These are phyloP conservation scores for Gleditsia sinensis DNA, from an alignment of 306 rosid species.

Conservation along the genomic window DNA sequence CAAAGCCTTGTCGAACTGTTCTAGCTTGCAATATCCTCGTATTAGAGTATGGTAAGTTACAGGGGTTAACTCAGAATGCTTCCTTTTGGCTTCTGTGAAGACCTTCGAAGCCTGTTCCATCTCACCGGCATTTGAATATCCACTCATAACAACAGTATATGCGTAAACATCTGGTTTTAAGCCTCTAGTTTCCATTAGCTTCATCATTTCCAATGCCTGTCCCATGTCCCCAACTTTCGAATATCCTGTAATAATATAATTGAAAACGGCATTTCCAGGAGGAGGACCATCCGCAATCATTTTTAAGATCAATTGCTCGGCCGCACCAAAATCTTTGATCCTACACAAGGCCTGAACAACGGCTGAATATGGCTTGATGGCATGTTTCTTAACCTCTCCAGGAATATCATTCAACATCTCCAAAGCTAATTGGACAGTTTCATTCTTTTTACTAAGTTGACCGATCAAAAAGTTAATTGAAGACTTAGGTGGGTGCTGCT, in stretches of 20 bases:
- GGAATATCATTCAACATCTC: conserved; percentile 57
- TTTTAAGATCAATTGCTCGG: conserved; percentile 57
- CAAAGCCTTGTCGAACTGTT: conserved; percentile 70
- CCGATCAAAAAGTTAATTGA: conserved; percentile 46
- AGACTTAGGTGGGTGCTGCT: conserved; percentile 34
- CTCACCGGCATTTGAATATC: conserved; percentile 73
- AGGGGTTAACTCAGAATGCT: conserved; percentile 59
- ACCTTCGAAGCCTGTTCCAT: conserved; percentile 74
- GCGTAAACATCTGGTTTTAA: conserved; percentile 80
- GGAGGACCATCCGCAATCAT: conserved; percentile 78
- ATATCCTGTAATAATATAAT: conserved; percentile 59
- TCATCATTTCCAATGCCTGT: conserved; percentile 63
- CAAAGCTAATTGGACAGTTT: conserved; percentile 58
- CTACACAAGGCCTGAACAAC: conserved; percentile 73
- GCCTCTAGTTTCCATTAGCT: conserved; percentile 76
- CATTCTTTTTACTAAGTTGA: conserved; percentile 54
- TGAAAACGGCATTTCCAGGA: conserved; percentile 85
- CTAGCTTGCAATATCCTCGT: conserved; percentile 81
- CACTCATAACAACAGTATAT: conserved; percentile 72
- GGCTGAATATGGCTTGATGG: conserved; percentile 59
- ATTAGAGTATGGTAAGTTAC: conserved; percentile 75
- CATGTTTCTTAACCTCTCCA: conserved; percentile 46
- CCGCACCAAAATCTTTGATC: conserved; percentile 56
- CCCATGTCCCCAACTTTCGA: conserved; percentile 61
- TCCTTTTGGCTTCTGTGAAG: conserved; percentile 67